phyloP scores from a whole-genome alignment of 805 yeast genomes.

The Osmozyma mogii region DNA sequence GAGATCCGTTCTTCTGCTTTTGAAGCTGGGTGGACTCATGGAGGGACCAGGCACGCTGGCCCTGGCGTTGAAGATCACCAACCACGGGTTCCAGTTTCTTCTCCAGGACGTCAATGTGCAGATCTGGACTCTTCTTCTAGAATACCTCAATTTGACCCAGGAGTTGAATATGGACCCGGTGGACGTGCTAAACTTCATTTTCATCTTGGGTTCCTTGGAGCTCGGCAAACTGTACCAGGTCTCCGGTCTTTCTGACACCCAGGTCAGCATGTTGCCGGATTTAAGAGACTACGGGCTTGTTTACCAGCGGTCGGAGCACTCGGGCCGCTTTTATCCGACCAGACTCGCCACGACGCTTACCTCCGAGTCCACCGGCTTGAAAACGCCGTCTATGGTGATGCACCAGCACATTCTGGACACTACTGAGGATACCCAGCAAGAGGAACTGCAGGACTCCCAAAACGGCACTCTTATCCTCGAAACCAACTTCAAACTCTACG shows the following conservation, averaged over 20 bases:
- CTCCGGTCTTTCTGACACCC: constrained; percentile 67
- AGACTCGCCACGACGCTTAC: constrained; percentile 84
- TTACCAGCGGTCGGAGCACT: constrained; percentile 48
- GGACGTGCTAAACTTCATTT: constrained; percentile 87
- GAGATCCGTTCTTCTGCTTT: constrained; percentile 68
- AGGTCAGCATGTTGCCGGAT: constrained; percentile 79
- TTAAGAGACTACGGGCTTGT: constrained; percentile 87
- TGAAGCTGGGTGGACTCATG: constrained; percentile 82
- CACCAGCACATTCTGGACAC: constrained; percentile 46
- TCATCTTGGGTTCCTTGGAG: constrained; percentile 88
- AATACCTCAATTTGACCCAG: constrained; percentile 80
- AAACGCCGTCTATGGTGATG: constrained; percentile 70
- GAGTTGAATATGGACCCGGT: constrained; percentile 89
- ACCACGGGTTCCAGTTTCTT: constrained; percentile 88
- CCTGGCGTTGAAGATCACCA: constrained; percentile 61
- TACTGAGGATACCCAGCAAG: constrained; percentile 11
- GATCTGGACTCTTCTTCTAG: constrained; percentile 85
- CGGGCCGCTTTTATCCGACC: constrained; percentile 78
- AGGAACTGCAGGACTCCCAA: constrained; percentile 14
- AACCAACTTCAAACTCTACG: constrained; percentile 88
- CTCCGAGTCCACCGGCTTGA: constrained; percentile 65
- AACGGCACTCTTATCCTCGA: constrained; percentile 79
- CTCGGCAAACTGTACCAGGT: constrained; percentile 80
- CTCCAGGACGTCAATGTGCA: constrained; percentile 91
- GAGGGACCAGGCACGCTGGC: constrained; percentile 42